Evolutionary conservation across 192 early-diverging fungal species (phyloP).

Genomic region (Jimgerdemannia lactiflua): DNA sequence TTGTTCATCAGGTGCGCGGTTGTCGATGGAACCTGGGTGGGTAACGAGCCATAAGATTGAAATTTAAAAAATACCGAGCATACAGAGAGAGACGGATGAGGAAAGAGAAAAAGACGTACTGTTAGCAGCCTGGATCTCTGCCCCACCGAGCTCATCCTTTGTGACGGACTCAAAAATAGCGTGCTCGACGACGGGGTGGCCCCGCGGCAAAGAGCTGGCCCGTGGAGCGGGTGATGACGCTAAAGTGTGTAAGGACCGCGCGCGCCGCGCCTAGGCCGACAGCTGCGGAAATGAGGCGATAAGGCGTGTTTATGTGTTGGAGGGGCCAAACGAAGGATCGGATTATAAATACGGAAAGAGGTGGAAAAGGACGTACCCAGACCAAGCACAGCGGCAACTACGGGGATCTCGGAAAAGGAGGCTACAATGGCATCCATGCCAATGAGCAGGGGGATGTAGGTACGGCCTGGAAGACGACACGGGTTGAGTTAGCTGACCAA

Average conservation of each 20-base stretch:
- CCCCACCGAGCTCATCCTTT: slow-evolving; percentile 27
- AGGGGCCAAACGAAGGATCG: too few species aligned
- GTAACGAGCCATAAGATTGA: too few species aligned
- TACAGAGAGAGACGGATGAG: too few species aligned
- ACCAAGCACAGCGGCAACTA: slow-evolving; percentile 25
- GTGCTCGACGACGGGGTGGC: slow-evolving; percentile 29
- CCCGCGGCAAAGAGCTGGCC: slow-evolving; percentile 31
- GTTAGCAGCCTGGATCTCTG: slow-evolving; percentile 27
- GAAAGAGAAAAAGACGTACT: slow-evolving; percentile 13
- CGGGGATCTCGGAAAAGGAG: slow-evolving; percentile 32
- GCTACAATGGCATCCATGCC: slow-evolving; percentile 34
- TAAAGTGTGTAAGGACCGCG: slow-evolving; percentile 33
- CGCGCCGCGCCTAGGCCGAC: slow-evolving; percentile 34
- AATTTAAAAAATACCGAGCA: too few species aligned
- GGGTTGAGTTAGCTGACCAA: too few species aligned
- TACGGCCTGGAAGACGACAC: too few species aligned
- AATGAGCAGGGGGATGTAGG: slow-evolving; percentile 23
- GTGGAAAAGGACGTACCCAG: too few species aligned
- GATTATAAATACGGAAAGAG: too few species aligned
- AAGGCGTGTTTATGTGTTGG: too few species aligned
- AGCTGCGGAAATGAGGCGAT: too few species aligned
- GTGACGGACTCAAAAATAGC: slow-evolving; percentile 26
- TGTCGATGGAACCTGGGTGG: slow-evolving; percentile 28
- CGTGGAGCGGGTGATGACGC: slow-evolving; percentile 17
- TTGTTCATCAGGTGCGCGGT: slow-evolving; percentile 18